Evolutionary conservation across 305 asterid species (phyloP).

Genomic region (Fraxinus xanthoxyloides): DNA sequence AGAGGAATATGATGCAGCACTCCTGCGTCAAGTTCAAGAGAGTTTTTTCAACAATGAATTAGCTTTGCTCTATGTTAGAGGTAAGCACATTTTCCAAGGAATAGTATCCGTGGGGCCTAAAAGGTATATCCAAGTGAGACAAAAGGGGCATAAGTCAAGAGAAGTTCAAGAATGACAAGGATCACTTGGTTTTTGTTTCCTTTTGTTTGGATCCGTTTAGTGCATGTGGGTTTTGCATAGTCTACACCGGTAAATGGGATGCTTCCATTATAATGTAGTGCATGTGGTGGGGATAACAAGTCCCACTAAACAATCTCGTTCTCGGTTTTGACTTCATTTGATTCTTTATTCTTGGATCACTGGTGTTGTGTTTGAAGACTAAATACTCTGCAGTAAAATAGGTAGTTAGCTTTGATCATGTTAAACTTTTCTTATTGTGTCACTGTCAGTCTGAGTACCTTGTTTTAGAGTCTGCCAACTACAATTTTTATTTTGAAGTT

Average conservation of each 20-base stretch:
- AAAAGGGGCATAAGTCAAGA: not conserved
- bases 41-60: not conserved
- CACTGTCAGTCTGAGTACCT: not conserved
- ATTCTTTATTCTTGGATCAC: not conserved
- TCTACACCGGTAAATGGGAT: not conserved
- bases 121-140: not conserved
- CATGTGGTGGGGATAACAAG: not conserved
- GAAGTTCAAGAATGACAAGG: slow-evolving; percentile 9
- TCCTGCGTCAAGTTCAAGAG: not conserved
- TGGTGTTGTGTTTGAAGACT: not conserved
- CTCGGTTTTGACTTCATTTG: not conserved
- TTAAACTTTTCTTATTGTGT: not conserved
- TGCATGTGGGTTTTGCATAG: not conserved
- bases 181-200: not conserved
- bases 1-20: not conserved
- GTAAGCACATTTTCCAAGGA: not conserved
- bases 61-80: not conserved
- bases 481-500: not conserved
- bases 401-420: not conserved
- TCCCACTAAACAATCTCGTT: not conserved
- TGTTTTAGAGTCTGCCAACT: not conserved
- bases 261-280: not conserved
- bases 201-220: not conserved
- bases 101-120: not conserved
- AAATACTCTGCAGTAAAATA: not conserved